A percentile compares a stretch with the other conserved stretches of the same genome.
Conservation (phyloP, 176 grass and related monocot species). For the Alopecurus myosuroides region DNA sequence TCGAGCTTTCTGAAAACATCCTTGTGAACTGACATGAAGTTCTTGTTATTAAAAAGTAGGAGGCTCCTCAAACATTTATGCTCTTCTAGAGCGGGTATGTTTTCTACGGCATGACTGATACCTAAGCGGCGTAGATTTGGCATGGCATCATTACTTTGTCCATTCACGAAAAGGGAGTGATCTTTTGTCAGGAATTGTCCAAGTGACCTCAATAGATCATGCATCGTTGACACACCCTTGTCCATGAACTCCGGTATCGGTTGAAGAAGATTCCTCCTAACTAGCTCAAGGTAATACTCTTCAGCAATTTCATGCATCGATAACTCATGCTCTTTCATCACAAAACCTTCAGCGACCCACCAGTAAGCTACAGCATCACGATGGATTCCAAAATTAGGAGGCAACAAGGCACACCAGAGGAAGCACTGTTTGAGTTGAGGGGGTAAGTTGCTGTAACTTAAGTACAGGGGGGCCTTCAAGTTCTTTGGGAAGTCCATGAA, state of each 20-base stretch:
- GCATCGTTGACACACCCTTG: neutral
- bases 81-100: neutral
- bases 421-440: slow-evolving; percentile 47
- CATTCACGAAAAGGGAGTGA: no score
- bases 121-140: neutral
- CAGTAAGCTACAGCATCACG: neutral
- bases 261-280: no score
- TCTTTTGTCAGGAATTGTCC: slow-evolving; percentile 12
- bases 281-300: slow-evolving; percentile 38
- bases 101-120: neutral
- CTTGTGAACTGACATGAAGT: neutral
- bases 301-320: neutral
- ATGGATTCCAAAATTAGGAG: neutral
- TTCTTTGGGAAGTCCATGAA: slow-evolving; percentile 9
- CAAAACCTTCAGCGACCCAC: slow-evolving; percentile 48
- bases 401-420: slow-evolving; percentile 30
- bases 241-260: neutral
- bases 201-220: slow-evolving; percentile 34
- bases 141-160: no score
- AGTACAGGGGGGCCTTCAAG: slow-evolving; percentile 11
- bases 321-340: neutral
- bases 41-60: neutral
- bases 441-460: slow-evolving; percentile 44
- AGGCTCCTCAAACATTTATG: slow-evolving; percentile 1
- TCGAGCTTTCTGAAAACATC: neutral